Base-by-base conservation (phyloP, 2,329 filamentous ascomycete genomes). In the Penicillium sp. region DNA sequence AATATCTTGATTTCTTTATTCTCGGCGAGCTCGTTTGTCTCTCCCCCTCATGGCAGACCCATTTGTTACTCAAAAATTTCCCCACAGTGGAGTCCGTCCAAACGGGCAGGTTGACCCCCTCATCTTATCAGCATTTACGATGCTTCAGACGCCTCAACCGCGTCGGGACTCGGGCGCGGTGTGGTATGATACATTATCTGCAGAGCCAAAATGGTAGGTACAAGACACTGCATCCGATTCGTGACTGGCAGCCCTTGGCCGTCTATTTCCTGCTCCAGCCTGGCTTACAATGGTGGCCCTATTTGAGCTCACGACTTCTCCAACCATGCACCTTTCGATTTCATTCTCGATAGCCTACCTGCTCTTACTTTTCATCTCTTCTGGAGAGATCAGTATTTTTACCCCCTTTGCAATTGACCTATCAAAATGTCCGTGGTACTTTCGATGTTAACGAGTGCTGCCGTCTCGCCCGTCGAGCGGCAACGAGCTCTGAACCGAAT, bases 401-500 rank as follows among this genome's bases (percentile, higher is more conserved):
- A 5, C n/a, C n/a, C 10, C 43, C 10, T 47, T 47, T 31, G 25
- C 14, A 15, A 10, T 31, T n/a, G 8, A n/a, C 14, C 20, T 12
- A 11, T 15, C 50, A 67, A 25, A 39, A 72, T 73, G 71, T 47
- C 69, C 8, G 63, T 72, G 14, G 63, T 62, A 3, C 65, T 63
- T 50, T 58, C 58, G 2, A 47, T 69, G 2, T 63, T 72, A 15
- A 57, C 17, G 0, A 63, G 71, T 37, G 47, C 60, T 1, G 55
- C 57, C 0, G 49, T 71, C 31, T 63, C 71, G 20, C 42, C 50
- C 5, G 12, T 55, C 34, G 61, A 61, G n/a, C 61, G 67, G 11
- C 68, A 71, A 56, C 42, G 62, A 43, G 71, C 71, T 35, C 54
- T 73, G 14, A 28, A 68, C 28, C 67, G 71, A 25, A 62, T 62